Percentiles rank a stretch among this genome's conserved stretches.
Conservation (phyloP, 2,329 filamentous ascomycete species). For the Aspergillus flavus region DNA sequence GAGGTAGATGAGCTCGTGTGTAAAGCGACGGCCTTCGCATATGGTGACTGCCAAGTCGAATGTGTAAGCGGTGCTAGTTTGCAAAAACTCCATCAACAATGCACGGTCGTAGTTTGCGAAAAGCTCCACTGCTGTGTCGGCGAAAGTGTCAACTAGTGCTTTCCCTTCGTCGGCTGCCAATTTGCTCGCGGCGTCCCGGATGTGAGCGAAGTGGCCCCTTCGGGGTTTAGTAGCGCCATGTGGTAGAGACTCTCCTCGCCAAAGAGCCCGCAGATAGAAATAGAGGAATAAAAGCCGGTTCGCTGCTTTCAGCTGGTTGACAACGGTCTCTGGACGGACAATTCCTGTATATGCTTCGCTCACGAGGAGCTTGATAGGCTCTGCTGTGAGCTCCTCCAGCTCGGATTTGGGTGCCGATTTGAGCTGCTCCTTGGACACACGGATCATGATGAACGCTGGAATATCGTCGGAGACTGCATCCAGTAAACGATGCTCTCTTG, state of each 20-base stretch:
- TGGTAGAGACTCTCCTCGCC: conserved; percentile 70
- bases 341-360: conserved; percentile 90
- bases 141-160: conserved; percentile 79
- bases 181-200: conserved; percentile 48
- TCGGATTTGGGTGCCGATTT: conserved; percentile 68
- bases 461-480: conserved; percentile 90
- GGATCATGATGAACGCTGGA: conserved; percentile 80
- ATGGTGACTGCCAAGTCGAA: conserved; percentile 73
- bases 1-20: conserved; percentile 91
- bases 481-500: conserved; percentile 85
- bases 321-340: conserved; percentile 74
- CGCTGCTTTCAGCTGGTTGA: conserved; percentile 72
- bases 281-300: conserved; percentile 76
- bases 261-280: conserved; percentile 87
- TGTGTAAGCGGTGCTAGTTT: conserved; percentile 81
- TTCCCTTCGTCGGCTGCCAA: conserved; percentile 60
- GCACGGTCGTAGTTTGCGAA: conserved; percentile 82
- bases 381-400: conserved; percentile 75
- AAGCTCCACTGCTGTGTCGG: conserved; percentile 80
- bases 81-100: conserved; percentile 84
- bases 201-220: conserved; percentile 38
- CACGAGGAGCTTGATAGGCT: conserved; percentile 83
- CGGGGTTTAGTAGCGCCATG: conserved; percentile 37
- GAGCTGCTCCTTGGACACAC: conserved; percentile 73
- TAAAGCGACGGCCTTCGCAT: conserved; percentile 79